Evolutionary conservation across 148 eudicot genomes (phyloP), one percentile per base, ranked within the genome.

Genomic region (Silene conica): DNA sequence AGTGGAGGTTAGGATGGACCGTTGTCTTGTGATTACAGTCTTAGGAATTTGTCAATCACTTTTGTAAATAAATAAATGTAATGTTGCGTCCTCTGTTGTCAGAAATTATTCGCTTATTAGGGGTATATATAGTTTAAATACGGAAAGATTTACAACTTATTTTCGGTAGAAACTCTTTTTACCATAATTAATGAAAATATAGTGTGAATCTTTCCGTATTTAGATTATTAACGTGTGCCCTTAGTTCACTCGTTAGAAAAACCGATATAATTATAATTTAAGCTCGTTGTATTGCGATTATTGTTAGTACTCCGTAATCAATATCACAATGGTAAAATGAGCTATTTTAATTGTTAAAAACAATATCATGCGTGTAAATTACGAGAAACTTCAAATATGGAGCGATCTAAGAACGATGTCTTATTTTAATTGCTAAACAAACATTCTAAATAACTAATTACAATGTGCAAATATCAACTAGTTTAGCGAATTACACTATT

Each of bases 11-110:
- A 54, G 18, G 60, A 46, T 69, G 59, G 60, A 69, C 43, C 8
- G 43, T 38, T 38, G 3, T 67, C 26, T 6, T 67, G 67, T 21
- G 56, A 6, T 41, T 54, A 52, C 3, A n/a, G 38, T 57, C 26
- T 69, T 66, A 65, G 64, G 16, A 69, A 34, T 54, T 76, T 58
- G 67, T 6, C 26, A 68, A 68, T 67, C 14, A 22, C 3, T 43
- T 43, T 76, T 76, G 74, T 76, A 70, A 16, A 69, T 69, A 76
- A 69, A 76, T 76, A 69, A 75, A 16, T 11, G 7, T 11, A 34
- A 5, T 56, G 10, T 31, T 58, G 61, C 3, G 18, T 56, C 18
- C 43, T 72, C 52, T 28, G 25, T 58, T 72, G 74, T 57, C 58
- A 55, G 23, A 54, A 57, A n/a, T 72, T 9, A 15, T 56, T 57